phyloP scores from a whole-genome alignment of 352 stramenopile species.

The Peronospora tabacina region DNA sequence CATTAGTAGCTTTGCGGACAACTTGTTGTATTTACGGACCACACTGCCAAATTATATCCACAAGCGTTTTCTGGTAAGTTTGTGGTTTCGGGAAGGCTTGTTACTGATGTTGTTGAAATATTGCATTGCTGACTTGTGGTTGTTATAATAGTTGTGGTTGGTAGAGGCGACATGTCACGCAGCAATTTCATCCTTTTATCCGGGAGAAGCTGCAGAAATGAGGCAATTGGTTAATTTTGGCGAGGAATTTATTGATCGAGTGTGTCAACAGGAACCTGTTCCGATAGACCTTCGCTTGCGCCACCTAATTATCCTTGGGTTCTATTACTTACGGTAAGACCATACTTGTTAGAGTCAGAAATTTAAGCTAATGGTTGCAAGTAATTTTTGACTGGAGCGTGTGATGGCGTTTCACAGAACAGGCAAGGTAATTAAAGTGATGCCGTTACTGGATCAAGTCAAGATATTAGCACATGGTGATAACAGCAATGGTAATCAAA shows the following conservation, averaged over 20 bases:
- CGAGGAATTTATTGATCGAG: slow-evolving; percentile 36
- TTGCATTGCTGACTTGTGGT: slow-evolving; percentile 7
- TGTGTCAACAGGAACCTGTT: slow-evolving; percentile 17
- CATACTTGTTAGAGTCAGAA: neutral
- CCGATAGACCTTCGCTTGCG: slow-evolving; percentile 39
- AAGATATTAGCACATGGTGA: slow-evolving; percentile 16
- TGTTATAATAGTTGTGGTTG: slow-evolving; percentile 45
- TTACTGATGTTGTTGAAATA: neutral
- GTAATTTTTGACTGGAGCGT: neutral
- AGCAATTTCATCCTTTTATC: slow-evolving; percentile 36
- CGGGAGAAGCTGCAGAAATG: slow-evolving; percentile 21
- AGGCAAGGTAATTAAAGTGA: slow-evolving; percentile 40
- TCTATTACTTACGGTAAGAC: slow-evolving; percentile 45
- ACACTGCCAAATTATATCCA: slow-evolving; percentile 41
- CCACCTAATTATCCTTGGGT: slow-evolving; percentile 51
- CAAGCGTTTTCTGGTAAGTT: slow-evolving; percentile 41
- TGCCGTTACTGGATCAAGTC: slow-evolving; percentile 37
- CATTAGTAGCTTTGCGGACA: slow-evolving; percentile 33
- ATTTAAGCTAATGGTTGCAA: neutral
- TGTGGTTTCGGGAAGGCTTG: neutral
- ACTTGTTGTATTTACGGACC: slow-evolving; percentile 42
- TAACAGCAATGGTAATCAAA: slow-evolving; percentile 5
- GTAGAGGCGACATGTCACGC: slow-evolving; percentile 55
- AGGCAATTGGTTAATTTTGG: slow-evolving; percentile 35
- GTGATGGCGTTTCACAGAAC: slow-evolving; percentile 22